Conservation (phyloP, 2,329 filamentous ascomycete genomes). For the Sphaerulina vaccinii region DNA sequence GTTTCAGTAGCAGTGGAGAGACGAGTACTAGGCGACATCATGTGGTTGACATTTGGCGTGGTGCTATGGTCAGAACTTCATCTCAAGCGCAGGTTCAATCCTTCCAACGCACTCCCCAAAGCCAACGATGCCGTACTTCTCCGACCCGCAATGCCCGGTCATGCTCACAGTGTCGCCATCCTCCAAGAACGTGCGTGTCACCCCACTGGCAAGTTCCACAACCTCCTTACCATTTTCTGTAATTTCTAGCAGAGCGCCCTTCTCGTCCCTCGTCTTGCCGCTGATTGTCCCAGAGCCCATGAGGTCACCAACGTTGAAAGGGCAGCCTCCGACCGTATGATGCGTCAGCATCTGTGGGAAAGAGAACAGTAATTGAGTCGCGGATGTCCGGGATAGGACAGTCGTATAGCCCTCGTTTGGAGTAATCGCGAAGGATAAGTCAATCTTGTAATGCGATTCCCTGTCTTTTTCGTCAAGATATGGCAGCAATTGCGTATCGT, state of each 20-base stretch:
- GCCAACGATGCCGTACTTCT: slow-evolving; percentile 66
- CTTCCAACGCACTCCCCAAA: slow-evolving; percentile 71
- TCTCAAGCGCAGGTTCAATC: slow-evolving; percentile 50
- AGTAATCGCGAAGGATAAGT: slow-evolving; percentile 62
- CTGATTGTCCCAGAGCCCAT: slow-evolving; percentile 78
- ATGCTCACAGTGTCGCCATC: slow-evolving; percentile 72
- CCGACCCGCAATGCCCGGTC: slow-evolving; percentile 61
- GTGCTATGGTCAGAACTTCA: slow-evolving; percentile 13
- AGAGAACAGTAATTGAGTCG: slow-evolving; percentile 72
- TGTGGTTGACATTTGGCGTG: neutral
- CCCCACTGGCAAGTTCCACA: slow-evolving; percentile 62
- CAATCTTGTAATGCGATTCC: slow-evolving; percentile 66
- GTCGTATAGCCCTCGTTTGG: slow-evolving; percentile 48
- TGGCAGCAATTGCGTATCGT: slow-evolving; percentile 56
- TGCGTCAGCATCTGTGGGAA: slow-evolving; percentile 82
- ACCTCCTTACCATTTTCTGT: slow-evolving; percentile 66
- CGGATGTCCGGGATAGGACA: slow-evolving; percentile 58
- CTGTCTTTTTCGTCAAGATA: slow-evolving; percentile 63
- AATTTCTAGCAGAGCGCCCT: slow-evolving; percentile 71
- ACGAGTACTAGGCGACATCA: too few species aligned
- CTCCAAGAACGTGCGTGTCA: slow-evolving; percentile 68
- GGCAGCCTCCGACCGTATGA: slow-evolving; percentile 73
- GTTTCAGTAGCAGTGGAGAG: too few species aligned
- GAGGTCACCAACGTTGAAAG: slow-evolving; percentile 70
- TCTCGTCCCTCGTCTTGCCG: slow-evolving; percentile 56